Base-by-base conservation (phyloP, 306 rosid species). In the Inga oerstediana region DNA sequence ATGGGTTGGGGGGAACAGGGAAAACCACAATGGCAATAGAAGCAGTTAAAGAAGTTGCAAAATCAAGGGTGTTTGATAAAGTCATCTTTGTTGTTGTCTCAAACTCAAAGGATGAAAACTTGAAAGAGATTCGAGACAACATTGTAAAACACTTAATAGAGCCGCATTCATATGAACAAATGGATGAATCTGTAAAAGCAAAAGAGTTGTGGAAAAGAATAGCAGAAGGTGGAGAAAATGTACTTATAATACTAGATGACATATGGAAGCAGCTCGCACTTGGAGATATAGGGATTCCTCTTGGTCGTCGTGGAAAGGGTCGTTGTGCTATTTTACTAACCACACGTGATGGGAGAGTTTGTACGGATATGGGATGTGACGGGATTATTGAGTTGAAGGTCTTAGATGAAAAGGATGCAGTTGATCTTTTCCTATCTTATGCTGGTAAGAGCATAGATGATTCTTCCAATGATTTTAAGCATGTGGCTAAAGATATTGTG, bases 211-310 rank as follows among this genome's bases (percentile, higher is more conserved):
- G 76, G 76, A 8, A 0, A 0, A 77, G 79, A 72, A 39, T 85
- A 62, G 24, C 17, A 3, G 10, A 22, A 8, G 32, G 74, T 10
- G 72, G 52, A 65, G 35, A 51, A 27, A 85, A 62, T 10, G 49
- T 81, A n/a, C 85, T 85, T 39, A 2, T 85, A 3, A 62, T 85
- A 59, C n/a, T 85, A 0, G 85, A 85, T 62, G 88, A 85, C 41
- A 65, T 76, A 1, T 85, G 88, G 85, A 41, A 4, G 12, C 0
- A 16, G 37, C 8, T 76, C 2, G 1, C 64, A n/a, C 35, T 76
- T 4, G 0, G 54, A 7, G 83, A 79, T 0, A 39, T 76, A 10
- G 7, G 54, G 34, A 81, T 85, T 71, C 85, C 82, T 2, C 0
- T 10, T 3, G 24, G 30, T 0, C 20, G 15, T 2, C 44, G 72